Base-by-base conservation (phyloP, 2,329 filamentous ascomycete genomes). In the Curvularia lunata region DNA sequence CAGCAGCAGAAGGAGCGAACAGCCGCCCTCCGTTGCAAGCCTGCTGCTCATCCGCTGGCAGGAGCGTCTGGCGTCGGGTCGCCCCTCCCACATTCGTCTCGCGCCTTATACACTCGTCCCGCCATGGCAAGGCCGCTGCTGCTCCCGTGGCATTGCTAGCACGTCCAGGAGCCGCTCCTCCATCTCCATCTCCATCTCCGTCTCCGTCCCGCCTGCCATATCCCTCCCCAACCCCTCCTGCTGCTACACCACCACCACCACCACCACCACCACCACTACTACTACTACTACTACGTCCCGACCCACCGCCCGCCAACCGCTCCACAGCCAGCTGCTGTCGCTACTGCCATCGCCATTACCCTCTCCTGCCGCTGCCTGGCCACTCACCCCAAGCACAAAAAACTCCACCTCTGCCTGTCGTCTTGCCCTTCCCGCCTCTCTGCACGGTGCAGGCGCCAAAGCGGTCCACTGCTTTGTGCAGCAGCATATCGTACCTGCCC, bases 81-180 rank as follows among this genome's bases (percentile, higher is more conserved):
- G 67, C 70, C 67, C 69, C 65, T 71, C 63, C 50, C 56, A 57
- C 56, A 58, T 59, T 65, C 61, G 64, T 60, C 59, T 48, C 52
- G 58, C 55, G 63, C 64, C 60, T 70, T 72, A 72, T 73, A 74
- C 70, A 64, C 66, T 66, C 65, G 64, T 61, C 62, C 67, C 64
- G 70, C 70, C 69, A 67, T 65, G 61, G 61, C 53, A 65, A 67
- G 12, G 32, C 19, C 47, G 61, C 58, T 61, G 63, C 63, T 63
- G 65, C 61, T 63, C 61, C 61, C 58, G 66, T 63, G 59, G 64
- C 63, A 58, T 63, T 57, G 62, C 52, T 58, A 59, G 55, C 59
- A 51, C 27, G 27, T 30, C 27, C 7, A 30, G 27, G 23, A 25
- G 23, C 6, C 23, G 23, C 6, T 25, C 23, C 23, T 25, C 23